phyloP scores from a whole-genome alignment of 2,329 filamentous ascomycete species.

The Microdochium paspali region DNA sequence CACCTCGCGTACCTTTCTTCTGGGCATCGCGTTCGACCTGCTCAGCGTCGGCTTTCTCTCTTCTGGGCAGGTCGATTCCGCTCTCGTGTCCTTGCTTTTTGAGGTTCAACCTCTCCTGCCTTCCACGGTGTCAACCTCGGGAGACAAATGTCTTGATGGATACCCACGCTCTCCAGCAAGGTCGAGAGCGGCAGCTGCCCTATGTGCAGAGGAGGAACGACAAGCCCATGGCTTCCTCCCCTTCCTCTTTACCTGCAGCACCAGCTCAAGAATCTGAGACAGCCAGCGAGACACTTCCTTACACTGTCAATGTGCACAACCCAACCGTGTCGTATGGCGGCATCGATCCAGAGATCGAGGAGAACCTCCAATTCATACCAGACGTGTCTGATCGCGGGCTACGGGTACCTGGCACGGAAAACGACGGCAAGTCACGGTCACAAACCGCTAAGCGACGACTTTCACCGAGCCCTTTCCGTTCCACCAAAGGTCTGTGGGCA shows the following conservation, averaged over 20 bases:
- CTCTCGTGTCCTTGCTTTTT: background rate
- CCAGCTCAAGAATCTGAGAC: background rate
- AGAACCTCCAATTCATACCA: slow-evolving; percentile 19
- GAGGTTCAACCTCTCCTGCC: background rate
- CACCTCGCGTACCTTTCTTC: no score
- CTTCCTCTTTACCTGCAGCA: no score
- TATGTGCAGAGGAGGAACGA: background rate
- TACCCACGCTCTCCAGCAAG: background rate
- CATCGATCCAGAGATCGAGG: slow-evolving; percentile 25
- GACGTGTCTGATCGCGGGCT: slow-evolving; percentile 14
- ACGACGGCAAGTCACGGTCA: slow-evolving; percentile 6
- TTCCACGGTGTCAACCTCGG: no score
- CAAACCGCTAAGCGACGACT: slow-evolving; percentile 8
- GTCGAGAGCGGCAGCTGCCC: background rate
- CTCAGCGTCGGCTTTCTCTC: background rate
- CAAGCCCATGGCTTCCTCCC: background rate
- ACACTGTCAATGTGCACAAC: slow-evolving; percentile 11
- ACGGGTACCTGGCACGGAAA: slow-evolving; percentile 4
- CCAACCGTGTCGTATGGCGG: slow-evolving; percentile 19
- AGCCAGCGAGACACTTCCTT: background rate
- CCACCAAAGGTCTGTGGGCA: background rate
- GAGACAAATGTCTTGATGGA: background rate
- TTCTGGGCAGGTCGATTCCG: background rate
- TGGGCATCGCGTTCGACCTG: no score
- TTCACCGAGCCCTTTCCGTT: slow-evolving; percentile 1